Evolutionary conservation across 2,329 filamentous ascomycete species (phyloP), one percentile per base, ranked within the genome.

Genomic region (Neonectria sp.): DNA sequence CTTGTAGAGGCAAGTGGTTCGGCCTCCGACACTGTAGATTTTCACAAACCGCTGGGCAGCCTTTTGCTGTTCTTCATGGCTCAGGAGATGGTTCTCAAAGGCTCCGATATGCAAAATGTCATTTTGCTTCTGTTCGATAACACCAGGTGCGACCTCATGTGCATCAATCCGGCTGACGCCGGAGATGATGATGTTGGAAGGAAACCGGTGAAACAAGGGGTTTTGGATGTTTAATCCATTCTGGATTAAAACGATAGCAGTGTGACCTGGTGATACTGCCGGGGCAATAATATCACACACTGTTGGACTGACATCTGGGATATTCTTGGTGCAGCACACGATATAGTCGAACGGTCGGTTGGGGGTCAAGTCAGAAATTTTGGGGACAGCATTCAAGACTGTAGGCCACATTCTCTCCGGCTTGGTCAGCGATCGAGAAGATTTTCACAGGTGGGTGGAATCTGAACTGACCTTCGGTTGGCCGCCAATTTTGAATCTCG

Each of bases 161-260:
- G 76, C 71, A 12, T 76, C 76, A 49, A 73, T 77, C 45, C 71
- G 68, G 52, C 71, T 74, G 56, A 75, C 73, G 5, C 73, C 73
- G 9, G 73, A 75, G 21, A 75, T 63, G n/a, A 75, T 65, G 13
- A 55, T 7, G 52, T 73, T 75, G 25, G 57, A 12, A 3, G 73
- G 73, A 48, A 75, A 75, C 13, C 63, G 68, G 7, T 70, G 57
- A 5, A 67, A 33, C 27, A 75, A 57, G 13, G 73, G 73, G 8
- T 29, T 31, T 55, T 75, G 70, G 27, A 75, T 75, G 52, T 75
- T 75, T 25, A 75, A 71, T 9, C 73, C 73, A 35, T 75, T 75
- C 52, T 75, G 73, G 13, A 75, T 65, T 29, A 75, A 63, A 13
- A 75, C 21, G n/a, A 75, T 73, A 31, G 66, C 63, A 6, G 73